Percentiles rank a stretch among this genome's conserved stretches.
phyloP scores from a whole-genome alignment of 805 yeast genomes.

The Saccharomyces eubayanus region DNA sequence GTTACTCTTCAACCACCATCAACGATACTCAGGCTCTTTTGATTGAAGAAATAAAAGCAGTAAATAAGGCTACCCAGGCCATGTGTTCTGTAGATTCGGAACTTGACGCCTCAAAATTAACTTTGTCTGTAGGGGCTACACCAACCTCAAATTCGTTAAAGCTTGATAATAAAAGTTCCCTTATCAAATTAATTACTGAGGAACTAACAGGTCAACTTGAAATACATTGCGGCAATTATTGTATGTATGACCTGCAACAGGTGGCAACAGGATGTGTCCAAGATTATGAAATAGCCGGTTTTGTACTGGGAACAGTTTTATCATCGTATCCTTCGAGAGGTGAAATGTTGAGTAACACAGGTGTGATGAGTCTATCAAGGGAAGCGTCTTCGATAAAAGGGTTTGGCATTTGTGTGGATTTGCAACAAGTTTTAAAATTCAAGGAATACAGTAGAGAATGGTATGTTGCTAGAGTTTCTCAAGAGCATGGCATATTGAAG shows the following conservation, averaged over 20 bases:
- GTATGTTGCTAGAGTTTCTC: constrained; percentile 61
- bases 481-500: constrained; percentile 71
- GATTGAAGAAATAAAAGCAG: constrained; percentile 50
- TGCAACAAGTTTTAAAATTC: constrained; percentile 30
- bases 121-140: constrained; percentile 71
- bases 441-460: constrained; percentile 41
- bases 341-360: constrained; percentile 58
- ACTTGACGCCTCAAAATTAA: constrained; percentile 34
- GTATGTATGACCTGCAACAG: constrained; percentile 69
- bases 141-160: constrained; percentile 62
- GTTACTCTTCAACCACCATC: constrained; percentile 43
- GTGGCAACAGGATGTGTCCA: constrained; percentile 56
- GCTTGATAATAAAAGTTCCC: constrained; percentile 7
- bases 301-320: constrained; percentile 50
- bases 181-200: constrained; percentile 8
- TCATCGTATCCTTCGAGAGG: constrained; percentile 49
- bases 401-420: constrained; percentile 35
- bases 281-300: constrained; percentile 39
- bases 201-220: constrained; percentile 42
- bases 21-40: constrained; percentile 42
- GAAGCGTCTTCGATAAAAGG: constrained; percentile 57
- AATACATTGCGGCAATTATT: constrained; percentile 76
- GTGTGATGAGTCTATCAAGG: constrained; percentile 60
- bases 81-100: constrained; percentile 23
- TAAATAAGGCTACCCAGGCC: constrained; percentile 41